These are phyloP conservation scores for Thielaviopsis musarum DNA, from an alignment of 2,329 filamentous ascomycete species.

Conservation along the genomic window DNA sequence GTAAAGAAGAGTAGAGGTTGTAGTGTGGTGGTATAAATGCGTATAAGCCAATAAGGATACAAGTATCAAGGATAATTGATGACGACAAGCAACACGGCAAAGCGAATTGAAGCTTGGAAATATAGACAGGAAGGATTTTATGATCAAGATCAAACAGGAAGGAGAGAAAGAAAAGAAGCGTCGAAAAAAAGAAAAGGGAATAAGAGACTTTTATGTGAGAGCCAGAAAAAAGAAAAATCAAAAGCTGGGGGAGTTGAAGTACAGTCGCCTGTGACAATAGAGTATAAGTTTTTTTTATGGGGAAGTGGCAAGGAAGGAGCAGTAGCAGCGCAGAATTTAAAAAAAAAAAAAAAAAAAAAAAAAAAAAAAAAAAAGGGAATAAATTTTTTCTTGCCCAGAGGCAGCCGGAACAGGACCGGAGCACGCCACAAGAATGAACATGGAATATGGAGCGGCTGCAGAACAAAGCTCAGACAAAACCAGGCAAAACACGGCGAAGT, in stretches of 20 bases:
- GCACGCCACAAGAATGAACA: background rate
- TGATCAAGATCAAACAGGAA: conserved; percentile 7
- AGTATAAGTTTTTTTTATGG: conserved; percentile 5
- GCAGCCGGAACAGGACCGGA: conserved; percentile 11
- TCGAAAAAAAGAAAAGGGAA: background rate
- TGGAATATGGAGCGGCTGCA: too few relatives aligned
- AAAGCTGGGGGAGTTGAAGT: background rate
- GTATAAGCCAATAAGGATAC: background rate
- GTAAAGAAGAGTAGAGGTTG: background rate
- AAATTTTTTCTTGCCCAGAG: background rate
- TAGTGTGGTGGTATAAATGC: background rate
- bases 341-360: background rate
- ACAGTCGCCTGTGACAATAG: background rate
- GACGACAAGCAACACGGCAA: background rate
- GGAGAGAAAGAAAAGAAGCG: conserved; percentile 1
- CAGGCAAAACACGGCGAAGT: too few relatives aligned
- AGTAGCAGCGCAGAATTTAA: background rate
- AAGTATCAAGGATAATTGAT: background rate
- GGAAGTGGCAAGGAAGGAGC: conserved; percentile 8
- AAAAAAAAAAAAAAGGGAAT: conserved; percentile 1
- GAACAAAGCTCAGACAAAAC: background rate
- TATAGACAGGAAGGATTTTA: background rate
- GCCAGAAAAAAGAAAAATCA: background rate
- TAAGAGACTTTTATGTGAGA: conserved; percentile 10
- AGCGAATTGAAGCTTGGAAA: background rate